Evolutionary conservation across 2,329 filamentous ascomycete species (phyloP).

Genomic region (Trichophyton rubrum): DNA sequence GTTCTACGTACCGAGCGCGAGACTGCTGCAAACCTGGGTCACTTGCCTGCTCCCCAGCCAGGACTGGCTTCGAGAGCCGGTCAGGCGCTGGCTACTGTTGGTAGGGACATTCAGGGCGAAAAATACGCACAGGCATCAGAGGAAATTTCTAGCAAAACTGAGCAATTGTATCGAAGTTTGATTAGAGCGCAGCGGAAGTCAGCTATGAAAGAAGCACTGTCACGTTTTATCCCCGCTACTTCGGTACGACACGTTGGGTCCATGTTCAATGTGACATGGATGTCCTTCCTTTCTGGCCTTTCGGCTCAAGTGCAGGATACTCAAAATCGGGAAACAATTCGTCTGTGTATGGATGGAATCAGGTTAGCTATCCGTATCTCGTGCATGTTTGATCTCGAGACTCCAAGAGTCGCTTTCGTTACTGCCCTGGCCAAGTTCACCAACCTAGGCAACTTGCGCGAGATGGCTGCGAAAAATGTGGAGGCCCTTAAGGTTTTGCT

Average conservation of each 20-base stretch:
- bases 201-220: slow-evolving; percentile 53
- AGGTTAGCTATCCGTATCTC: slow-evolving; percentile 87
- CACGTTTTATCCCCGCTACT: slow-evolving; percentile 76
- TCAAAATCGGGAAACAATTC: slow-evolving; percentile 84
- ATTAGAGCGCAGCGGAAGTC: slow-evolving; percentile 81
- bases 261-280: slow-evolving; percentile 99
- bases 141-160: slow-evolving; percentile 70
- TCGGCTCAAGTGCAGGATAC: slow-evolving; percentile 89
- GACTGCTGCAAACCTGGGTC: slow-evolving; percentile 67
- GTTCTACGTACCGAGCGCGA: slow-evolving; percentile 87
- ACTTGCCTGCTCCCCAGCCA: slow-evolving; percentile 44
- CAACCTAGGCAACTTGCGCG: slow-evolving; percentile 86
- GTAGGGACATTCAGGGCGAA: slow-evolving; percentile 80
- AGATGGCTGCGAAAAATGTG: slow-evolving; percentile 92
- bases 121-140: slow-evolving; percentile 92
- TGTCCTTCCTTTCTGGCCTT: slow-evolving; percentile 92
- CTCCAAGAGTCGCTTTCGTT: slow-evolving; percentile 89
- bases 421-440: slow-evolving; percentile 86
- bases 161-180: slow-evolving; percentile 84
- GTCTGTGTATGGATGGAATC: slow-evolving; percentile 86
- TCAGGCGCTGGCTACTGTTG: slow-evolving; percentile 80
- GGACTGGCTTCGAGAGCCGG: slow-evolving; percentile 73
- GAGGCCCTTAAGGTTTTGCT: slow-evolving; percentile 86
- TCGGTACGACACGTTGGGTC: slow-evolving; percentile 91
- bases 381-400: slow-evolving; percentile 83